A percentile compares a stretch with the other conserved stretches of the same genome.
These are phyloP conservation scores for Tricholoma saponaceum DNA, from an alignment of 768 basidiomycete species.

Conservation along the genomic window DNA sequence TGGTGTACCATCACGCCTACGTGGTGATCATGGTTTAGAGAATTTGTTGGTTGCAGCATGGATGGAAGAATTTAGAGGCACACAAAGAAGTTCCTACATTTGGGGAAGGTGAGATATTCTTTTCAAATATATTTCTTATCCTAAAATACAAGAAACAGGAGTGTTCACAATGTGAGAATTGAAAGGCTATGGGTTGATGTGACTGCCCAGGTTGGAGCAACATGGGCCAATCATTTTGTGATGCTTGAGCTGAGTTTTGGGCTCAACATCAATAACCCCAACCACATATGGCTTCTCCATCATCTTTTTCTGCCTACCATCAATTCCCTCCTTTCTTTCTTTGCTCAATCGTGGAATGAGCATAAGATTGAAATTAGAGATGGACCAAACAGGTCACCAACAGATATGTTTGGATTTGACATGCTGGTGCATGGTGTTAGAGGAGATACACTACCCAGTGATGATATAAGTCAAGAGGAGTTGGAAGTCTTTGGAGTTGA, in stretches of 20 bases:
- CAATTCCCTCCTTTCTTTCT: constrained; percentile 22
- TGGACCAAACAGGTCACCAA: constrained; percentile 21
- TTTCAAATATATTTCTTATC: neutral
- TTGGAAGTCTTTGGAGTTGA: constrained; percentile 23
- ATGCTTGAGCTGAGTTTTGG: constrained; percentile 25
- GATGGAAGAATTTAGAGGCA: constrained; percentile 21
- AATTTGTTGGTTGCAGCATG: constrained; percentile 30
- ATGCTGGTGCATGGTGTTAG: constrained; percentile 20
- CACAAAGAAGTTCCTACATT: constrained; percentile 27
- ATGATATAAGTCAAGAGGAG: constrained; percentile 9
- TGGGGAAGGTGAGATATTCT: constrained; percentile 25
- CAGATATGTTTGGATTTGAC: constrained; percentile 29
- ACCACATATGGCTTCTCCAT: constrained; percentile 35
- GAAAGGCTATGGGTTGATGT: constrained; percentile 33
- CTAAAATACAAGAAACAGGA: constrained; percentile 15
- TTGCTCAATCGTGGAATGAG: constrained; percentile 28
- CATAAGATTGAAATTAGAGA: constrained; percentile 23
- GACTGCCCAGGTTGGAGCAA: constrained; percentile 19
- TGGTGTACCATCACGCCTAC: constrained; percentile 25
- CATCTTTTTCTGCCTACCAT: constrained; percentile 28
- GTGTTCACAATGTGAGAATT: constrained; percentile 35
- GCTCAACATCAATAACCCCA: constrained; percentile 24
- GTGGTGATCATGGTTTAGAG: constrained; percentile 37
- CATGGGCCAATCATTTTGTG: constrained; percentile 30
- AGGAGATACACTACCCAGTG: neutral